These are phyloP conservation scores for Cladosporium phlei DNA, from an alignment of 2,329 filamentous ascomycete genomes.

Conservation along the genomic window DNA sequence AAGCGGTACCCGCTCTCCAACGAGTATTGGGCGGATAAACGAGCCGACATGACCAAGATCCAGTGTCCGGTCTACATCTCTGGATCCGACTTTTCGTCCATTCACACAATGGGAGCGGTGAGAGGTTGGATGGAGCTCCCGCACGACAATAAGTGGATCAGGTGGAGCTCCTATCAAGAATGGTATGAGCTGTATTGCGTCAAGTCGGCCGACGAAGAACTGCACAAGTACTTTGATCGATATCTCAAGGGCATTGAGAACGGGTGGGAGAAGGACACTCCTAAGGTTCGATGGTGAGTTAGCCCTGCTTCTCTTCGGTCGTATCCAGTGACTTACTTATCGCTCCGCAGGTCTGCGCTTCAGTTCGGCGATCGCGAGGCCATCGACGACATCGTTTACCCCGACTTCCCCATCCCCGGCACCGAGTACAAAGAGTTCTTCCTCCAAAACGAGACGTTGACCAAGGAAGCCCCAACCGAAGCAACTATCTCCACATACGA, in stretches of 20 bases:
- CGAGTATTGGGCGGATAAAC: slow-evolving; percentile 26
- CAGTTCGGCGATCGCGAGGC: slow-evolving; percentile 34
- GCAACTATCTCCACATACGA: slow-evolving; percentile 13
- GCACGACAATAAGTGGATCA: slow-evolving; percentile 43
- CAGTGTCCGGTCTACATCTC: slow-evolving; percentile 22
- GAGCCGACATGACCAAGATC: slow-evolving; percentile 22
- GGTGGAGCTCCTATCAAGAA: slow-evolving; percentile 39
- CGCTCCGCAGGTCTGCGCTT: too few relatives aligned
- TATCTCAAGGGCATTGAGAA: slow-evolving; percentile 44
- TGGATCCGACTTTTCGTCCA: slow-evolving; percentile 20
- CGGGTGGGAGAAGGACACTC: slow-evolving; percentile 46
- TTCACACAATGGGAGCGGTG: slow-evolving; percentile 24
- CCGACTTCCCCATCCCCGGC: slow-evolving; percentile 19
- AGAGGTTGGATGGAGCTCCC: slow-evolving; percentile 37
- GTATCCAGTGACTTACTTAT: too few relatives aligned
- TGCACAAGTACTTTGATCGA: slow-evolving; percentile 43
- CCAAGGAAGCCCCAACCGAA: background rate
- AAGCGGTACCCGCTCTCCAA: slow-evolving; percentile 18
- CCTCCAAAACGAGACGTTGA: slow-evolving; percentile 14
- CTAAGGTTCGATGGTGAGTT: slow-evolving; percentile 42
- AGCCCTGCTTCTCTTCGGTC: too few relatives aligned
- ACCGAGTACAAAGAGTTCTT: slow-evolving; percentile 17
- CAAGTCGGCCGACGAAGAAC: slow-evolving; percentile 33
- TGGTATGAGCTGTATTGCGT: slow-evolving; percentile 43
- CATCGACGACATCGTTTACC: slow-evolving; percentile 31